Evolutionary conservation across 192 early-diverging fungal species (phyloP), one percentile per base, ranked within the genome.

Genomic region (Linnemannia zychae): DNA sequence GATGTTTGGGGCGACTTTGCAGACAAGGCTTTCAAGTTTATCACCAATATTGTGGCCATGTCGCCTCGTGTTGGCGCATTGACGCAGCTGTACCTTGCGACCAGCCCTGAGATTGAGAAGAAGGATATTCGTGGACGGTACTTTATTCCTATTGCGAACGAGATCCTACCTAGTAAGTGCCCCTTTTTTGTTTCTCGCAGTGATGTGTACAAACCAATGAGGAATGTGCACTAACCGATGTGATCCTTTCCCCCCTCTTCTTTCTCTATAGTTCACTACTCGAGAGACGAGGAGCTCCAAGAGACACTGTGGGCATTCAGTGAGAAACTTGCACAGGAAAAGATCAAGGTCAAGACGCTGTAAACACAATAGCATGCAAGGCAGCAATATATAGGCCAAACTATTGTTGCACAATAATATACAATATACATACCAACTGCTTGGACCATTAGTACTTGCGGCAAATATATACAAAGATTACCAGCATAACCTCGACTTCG

Each of bases 51-150:
- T n/a, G 46, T 84, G n/a, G 70, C 57, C 20, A 70, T 74, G 17
- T 68, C 24, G 0, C 71, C 87, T 18, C 82, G 86, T 34, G 69
- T 81, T 70, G 90, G 90, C 33, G 84, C 90, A 1, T 52, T 89
- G 50, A 89, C 89, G 3, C 90, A 89, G 73, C 47, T 89, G 20
- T 91, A 90, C 38, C 49, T 82, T 36, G 88, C 90, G 7, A 91
- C 90, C 2, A 90, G 89, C 31, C 90, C 90, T 38, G 88, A 91
- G 67, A 48, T 90, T 34, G 80, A 90, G 76, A 65, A 88, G 24
- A 85, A 87, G 40, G 83, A 88, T 68, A 48, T 72, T 68, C 82
- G 82, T n/a, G 76, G 76, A 13, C 49, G 46, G 16, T 78, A 84
- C 20, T 84, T 78, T 71, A 60, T 70, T 5, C 82, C 82, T 37